Evolutionary conservation across 2,329 filamentous ascomycete genomes (phyloP).

Genomic region (Fusarium incarnatum): DNA sequence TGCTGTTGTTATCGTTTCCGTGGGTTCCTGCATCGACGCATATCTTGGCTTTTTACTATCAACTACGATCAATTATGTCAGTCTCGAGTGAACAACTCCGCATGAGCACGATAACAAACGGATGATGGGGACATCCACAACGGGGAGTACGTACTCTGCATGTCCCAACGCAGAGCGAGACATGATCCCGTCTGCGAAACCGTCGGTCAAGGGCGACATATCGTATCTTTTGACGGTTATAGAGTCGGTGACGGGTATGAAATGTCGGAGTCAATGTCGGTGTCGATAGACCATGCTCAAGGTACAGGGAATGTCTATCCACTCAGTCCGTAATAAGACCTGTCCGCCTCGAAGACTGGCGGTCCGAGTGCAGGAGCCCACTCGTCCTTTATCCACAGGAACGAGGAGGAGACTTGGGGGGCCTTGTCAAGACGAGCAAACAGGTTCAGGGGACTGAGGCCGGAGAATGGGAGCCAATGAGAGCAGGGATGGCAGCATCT

Average conservation of each 20-base stretch:
- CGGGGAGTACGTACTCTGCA: constrained; percentile 30
- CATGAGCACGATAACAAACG: constrained; percentile 20
- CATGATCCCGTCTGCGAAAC: constrained; percentile 34
- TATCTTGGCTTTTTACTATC: constrained; percentile 38
- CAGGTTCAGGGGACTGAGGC: constrained; percentile 16
- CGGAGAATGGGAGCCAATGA: constrained; percentile 27
- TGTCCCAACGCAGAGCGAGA: constrained; percentile 37
- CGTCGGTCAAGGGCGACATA: constrained; percentile 43
- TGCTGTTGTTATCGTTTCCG: neutral
- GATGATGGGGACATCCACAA: constrained; percentile 20
- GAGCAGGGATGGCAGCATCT: constrained; percentile 13
- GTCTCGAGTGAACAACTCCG: constrained; percentile 18
- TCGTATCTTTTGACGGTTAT: constrained; percentile 34
- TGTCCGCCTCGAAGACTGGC: constrained; percentile 38
- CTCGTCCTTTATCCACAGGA: constrained; percentile 29
- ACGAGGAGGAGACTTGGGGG: constrained; percentile 27
- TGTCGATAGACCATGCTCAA: constrained; percentile 40
- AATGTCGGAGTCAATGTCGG: constrained; percentile 45
- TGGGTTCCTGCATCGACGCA: constrained; percentile 37
- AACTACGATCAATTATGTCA: constrained; percentile 27
- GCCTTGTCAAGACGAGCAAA: constrained; percentile 22
- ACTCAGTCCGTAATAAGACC: constrained; percentile 37
- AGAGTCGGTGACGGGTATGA: constrained; percentile 42
- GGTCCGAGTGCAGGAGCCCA: constrained; percentile 35
- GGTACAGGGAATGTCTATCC: constrained; percentile 39